Evolutionary conservation across 2,329 filamentous ascomycete genomes (phyloP).

Genomic region (Aspergillus quadrilineatus): DNA sequence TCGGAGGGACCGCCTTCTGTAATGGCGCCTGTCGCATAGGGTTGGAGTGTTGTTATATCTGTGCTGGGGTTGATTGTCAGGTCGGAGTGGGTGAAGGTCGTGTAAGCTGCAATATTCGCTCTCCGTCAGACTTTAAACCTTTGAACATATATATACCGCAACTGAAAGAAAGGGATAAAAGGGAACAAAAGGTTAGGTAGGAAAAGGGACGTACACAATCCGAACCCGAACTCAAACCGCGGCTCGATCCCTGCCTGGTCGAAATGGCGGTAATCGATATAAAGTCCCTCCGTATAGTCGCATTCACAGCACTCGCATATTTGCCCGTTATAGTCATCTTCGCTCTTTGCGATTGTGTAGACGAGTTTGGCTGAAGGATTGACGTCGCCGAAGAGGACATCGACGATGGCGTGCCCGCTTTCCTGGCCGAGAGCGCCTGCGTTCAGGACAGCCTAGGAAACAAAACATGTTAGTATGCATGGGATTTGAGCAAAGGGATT

Average conservation of each 20-base stretch:
- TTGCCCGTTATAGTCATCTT: constrained; percentile 61
- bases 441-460: not conserved
- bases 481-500: constrained; percentile 59
- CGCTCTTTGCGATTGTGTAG: constrained; percentile 73
- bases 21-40: not conserved
- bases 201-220: not conserved
- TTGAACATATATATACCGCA: not conserved
- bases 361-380: constrained; percentile 75
- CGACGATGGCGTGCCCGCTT: constrained; percentile 73
- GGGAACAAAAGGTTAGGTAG: not conserved
- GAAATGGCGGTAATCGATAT: constrained; percentile 1
- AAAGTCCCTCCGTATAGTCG: not conserved
- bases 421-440: constrained; percentile 67
- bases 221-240: not conserved
- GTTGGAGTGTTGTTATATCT: not conserved
- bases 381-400: constrained; percentile 78
- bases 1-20: constrained; percentile 51
- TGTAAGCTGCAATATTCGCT: not conserved
- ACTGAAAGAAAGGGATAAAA: not conserved
- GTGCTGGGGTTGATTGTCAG: not conserved
- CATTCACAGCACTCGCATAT: not conserved
- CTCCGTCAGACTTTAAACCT: not conserved
- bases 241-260: not conserved
- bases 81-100: not conserved
- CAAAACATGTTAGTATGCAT: constrained; percentile 48